These are phyloP conservation scores for Deinandra increscens DNA, from an alignment of 129 eudicot species.

Conservation along the genomic window DNA sequence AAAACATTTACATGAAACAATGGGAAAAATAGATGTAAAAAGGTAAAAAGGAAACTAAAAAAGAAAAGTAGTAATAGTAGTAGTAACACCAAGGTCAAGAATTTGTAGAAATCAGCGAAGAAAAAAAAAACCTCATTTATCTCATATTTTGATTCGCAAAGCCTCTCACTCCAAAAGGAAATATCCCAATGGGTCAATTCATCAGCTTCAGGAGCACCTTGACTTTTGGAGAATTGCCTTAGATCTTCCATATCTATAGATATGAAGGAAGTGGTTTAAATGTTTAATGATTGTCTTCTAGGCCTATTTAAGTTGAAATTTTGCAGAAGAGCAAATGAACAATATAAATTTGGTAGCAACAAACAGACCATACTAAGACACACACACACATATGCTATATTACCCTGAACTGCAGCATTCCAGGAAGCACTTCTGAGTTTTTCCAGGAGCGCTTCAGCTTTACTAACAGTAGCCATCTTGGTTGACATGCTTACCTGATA, in stretches of 20 bases:
- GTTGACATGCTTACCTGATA: conserved; percentile 94
- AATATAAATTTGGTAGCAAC: conserved; percentile 11
- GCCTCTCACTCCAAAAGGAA: conserved; percentile 94
- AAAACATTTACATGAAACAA: conserved; percentile 1
- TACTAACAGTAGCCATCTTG: conserved; percentile 95
- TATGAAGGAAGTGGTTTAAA: conserved; percentile 1
- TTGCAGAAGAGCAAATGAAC: background rate
- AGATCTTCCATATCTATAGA: conserved; percentile 84
- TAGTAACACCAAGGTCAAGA: too few relatives aligned
- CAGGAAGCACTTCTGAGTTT: conserved; percentile 93
- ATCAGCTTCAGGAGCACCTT: conserved; percentile 88
- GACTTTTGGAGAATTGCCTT: conserved; percentile 55
- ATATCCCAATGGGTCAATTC: conserved; percentile 79
- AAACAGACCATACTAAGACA: background rate
- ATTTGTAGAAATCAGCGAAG: background rate
- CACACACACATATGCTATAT: background rate
- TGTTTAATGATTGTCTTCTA: conserved; percentile 1
- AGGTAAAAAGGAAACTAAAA: too few relatives aligned
- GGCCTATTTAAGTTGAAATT: background rate
- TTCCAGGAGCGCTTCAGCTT: conserved; percentile 93
- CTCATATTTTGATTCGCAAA: conserved; percentile 92
- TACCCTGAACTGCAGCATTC: conserved; percentile 94
- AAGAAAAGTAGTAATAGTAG: too few relatives aligned
- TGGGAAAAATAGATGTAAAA: too few relatives aligned
- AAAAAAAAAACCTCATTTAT: conserved; percentile 69